Percentiles rank a stretch among this genome's conserved stretches.
These are phyloP conservation scores for Cryphonectria radicalis DNA, from an alignment of 2,329 filamentous ascomycete genomes.

Conservation along the genomic window DNA sequence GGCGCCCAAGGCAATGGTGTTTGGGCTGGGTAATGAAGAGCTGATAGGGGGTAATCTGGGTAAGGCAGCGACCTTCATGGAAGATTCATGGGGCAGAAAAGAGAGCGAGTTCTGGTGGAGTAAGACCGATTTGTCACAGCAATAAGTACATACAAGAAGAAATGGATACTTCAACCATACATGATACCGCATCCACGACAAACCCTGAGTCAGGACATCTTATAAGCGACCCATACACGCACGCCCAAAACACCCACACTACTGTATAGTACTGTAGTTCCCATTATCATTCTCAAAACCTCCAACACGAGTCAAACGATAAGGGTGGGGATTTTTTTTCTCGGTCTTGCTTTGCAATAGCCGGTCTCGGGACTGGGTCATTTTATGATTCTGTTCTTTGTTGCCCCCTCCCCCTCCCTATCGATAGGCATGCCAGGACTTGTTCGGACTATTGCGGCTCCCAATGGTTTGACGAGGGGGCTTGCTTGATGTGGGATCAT, in stretches of 20 bases:
- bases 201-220: not conserved
- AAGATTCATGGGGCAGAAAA: conserved; percentile 46
- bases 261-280: not conserved
- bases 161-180: not conserved
- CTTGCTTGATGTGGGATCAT: not conserved
- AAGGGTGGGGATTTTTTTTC: not conserved
- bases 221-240: not conserved
- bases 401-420: too few species aligned
- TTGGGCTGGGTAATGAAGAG: conserved; percentile 52
- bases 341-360: not conserved
- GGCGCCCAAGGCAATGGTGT: conserved; percentile 43
- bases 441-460: not conserved
- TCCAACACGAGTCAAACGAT: conserved; percentile 1
- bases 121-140: conserved; percentile 44
- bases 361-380: conserved; percentile 8
- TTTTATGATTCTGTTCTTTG: not conserved
- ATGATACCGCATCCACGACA: not conserved
- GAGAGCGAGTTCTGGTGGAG: conserved; percentile 55
- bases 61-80: conserved; percentile 42
- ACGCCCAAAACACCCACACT: too few species aligned
- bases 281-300: not conserved
- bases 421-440: not conserved
- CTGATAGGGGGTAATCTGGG: conserved; percentile 47
- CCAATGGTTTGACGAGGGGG: not conserved
- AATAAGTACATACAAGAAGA: conserved; percentile 25